phyloP scores from a whole-genome alignment of 176 grass and related monocot species.

The Urochloa ruziziensis region DNA sequence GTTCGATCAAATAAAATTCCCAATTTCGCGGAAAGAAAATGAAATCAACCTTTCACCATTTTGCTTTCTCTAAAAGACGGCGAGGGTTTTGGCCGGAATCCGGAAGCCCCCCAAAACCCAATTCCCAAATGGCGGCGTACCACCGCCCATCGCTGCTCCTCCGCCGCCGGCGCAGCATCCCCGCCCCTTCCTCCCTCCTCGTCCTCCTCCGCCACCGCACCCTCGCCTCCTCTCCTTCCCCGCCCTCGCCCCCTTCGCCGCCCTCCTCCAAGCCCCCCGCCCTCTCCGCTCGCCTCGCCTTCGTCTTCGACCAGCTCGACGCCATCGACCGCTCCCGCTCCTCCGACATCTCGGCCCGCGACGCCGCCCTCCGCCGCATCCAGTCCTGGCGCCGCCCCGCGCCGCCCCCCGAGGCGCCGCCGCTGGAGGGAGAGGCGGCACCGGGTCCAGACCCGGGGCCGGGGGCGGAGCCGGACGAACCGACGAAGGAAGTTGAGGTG shows the following conservation, averaged over 20 bases:
- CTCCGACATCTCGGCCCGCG: slow-evolving; percentile 60
- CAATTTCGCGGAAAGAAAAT: background rate
- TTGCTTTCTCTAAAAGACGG: background rate
- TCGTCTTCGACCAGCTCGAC: slow-evolving; percentile 95
- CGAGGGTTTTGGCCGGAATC: slow-evolving; percentile 9
- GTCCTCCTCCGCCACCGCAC: slow-evolving; percentile 5
- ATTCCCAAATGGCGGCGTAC: slow-evolving; percentile 22
- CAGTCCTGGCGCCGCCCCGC: slow-evolving; percentile 63
- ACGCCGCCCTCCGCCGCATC: slow-evolving; percentile 86
- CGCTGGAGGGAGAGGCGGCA: background rate
- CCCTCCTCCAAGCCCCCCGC: slow-evolving; percentile 58
- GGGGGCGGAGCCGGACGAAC: background rate
- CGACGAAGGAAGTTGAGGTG: background rate
- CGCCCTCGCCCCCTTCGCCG: slow-evolving; percentile 12
- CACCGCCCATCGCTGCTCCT: slow-evolving; percentile 15
- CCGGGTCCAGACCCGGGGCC: background rate
- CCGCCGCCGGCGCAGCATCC: slow-evolving; percentile 30
- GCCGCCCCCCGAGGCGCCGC: background rate
- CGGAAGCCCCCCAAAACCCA: slow-evolving; percentile 10
- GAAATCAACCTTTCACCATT: background rate
- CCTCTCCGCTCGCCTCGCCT: slow-evolving; percentile 90
- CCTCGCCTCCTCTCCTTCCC: slow-evolving; percentile 16
- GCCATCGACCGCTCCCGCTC: slow-evolving; percentile 61
- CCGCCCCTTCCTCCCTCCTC: slow-evolving; percentile 30
- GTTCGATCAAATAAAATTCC: background rate